These are phyloP conservation scores for Meredithiella fracta DNA, from an alignment of 2,329 filamentous ascomycete species.

Conservation along the genomic window DNA sequence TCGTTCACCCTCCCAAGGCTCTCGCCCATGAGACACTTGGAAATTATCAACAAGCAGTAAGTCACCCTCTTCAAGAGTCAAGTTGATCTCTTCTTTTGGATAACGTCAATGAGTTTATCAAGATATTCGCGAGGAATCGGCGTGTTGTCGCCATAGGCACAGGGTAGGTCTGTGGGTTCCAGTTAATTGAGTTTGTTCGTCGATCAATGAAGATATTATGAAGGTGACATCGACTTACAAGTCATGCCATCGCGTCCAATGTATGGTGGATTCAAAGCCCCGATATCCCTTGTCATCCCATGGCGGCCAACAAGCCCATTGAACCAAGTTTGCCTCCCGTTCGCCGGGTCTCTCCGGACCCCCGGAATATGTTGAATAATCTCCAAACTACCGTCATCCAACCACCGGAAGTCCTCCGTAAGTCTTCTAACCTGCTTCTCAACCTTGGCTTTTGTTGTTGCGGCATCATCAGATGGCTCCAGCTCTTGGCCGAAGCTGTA, in stretches of 20 bases:
- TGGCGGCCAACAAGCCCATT: constrained; percentile 15
- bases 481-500: constrained; percentile 20
- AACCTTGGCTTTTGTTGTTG: constrained; percentile 9
- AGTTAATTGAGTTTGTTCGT: too few relatives aligned
- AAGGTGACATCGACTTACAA: constrained; percentile 12
- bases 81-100: constrained; percentile 16
- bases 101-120: constrained; percentile 15
- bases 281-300: constrained; percentile 15
- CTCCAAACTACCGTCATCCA: constrained; percentile 14
- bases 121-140: constrained; percentile 13
- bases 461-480: constrained; percentile 14
- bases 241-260: constrained; percentile 16
- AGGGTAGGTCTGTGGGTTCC: constrained; percentile 15
- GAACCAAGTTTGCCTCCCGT: constrained; percentile 14
- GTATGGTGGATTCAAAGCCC: constrained; percentile 15
- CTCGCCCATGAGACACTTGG: constrained; percentile 11
- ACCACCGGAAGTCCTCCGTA: constrained; percentile 14
- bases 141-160: constrained; percentile 15
- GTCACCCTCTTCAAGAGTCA: constrained; percentile 15
- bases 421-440: constrained; percentile 15
- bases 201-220: too few relatives aligned
- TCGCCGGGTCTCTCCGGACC: constrained; percentile 12
- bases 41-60: constrained; percentile 16
- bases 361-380: constrained; percentile 15
- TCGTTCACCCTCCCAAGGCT: neutral